Evolutionary conservation across 345 rosid species (phyloP).

Genomic region (Salix exigua): DNA sequence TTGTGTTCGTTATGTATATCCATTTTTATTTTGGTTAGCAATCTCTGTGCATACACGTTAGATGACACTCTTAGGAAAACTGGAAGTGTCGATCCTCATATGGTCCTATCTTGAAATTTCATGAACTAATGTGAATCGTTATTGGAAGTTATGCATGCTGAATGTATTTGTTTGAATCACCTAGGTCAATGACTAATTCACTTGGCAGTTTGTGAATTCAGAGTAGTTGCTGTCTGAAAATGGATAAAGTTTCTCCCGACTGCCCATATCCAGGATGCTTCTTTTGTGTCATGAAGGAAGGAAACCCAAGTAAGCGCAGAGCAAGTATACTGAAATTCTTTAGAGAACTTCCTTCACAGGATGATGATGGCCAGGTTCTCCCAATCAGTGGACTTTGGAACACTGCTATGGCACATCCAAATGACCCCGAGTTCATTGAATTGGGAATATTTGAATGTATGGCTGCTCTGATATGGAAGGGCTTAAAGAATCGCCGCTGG

Average conservation of each 20-base stretch:
- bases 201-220: slow-evolving; percentile 13
- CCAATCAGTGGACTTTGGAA: slow-evolving; percentile 99
- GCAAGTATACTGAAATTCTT: slow-evolving; percentile 88
- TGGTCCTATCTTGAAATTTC: neutral
- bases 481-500: slow-evolving; percentile 91
- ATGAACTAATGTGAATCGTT: neutral
- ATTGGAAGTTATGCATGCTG: neutral
- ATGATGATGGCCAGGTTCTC: slow-evolving; percentile 95
- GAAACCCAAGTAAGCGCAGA: slow-evolving; percentile 89
- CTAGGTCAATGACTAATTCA: neutral
- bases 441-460: slow-evolving; percentile 96
- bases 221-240: slow-evolving; percentile 15
- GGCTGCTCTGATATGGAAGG: slow-evolving; percentile 94
- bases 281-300: slow-evolving; percentile 99
- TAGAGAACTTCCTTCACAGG: slow-evolving; percentile 89
- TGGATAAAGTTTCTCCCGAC: slow-evolving; percentile 80
- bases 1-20: neutral
- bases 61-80: neutral
- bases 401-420: slow-evolving; percentile 99
- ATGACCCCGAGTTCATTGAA: slow-evolving; percentile 93
- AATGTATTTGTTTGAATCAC: neutral
- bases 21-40: neutral
- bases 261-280: slow-evolving; percentile 99
- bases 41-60: neutral
- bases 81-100: neutral